These are phyloP conservation scores for Kluyveromyces marxianus DNA, from an alignment of 1,139 yeast species.

Conservation along the genomic window DNA sequence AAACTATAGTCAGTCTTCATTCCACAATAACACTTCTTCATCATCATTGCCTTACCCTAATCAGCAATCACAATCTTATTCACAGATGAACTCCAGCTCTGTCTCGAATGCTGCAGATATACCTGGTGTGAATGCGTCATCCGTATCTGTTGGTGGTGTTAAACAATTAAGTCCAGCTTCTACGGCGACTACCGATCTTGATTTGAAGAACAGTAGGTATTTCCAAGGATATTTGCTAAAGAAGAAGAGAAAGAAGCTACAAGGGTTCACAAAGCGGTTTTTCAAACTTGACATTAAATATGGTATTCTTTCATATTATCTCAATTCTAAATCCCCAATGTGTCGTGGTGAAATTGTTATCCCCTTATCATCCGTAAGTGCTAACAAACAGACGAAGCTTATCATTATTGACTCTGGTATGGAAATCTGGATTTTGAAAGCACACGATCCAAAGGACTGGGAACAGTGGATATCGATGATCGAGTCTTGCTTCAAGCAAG, in stretches of 20 bases:
- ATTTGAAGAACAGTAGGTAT: constrained; percentile 29
- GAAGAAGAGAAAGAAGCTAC: constrained; percentile 71
- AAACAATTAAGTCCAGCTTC: constrained; percentile 2
- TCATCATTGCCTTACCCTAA: not conserved
- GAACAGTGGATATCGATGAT: constrained; percentile 78
- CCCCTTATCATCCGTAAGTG: constrained; percentile 70
- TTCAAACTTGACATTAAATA: constrained; percentile 76
- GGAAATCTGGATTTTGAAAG: constrained; percentile 87
- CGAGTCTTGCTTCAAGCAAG: constrained; percentile 22
- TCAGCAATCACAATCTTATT: not conserved
- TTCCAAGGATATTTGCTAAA: constrained; percentile 73
- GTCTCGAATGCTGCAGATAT: not conserved
- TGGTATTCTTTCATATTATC: constrained; percentile 76
- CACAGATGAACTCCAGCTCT: not conserved
- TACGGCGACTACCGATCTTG: not conserved
- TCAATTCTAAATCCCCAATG: constrained; percentile 59
- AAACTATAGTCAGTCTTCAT: not conserved
- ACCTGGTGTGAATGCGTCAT: too few relatives aligned
- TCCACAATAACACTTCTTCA: not conserved
- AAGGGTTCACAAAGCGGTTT: constrained; percentile 80
- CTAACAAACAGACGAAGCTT: constrained; percentile 58
- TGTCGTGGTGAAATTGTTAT: constrained; percentile 92
- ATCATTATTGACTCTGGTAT: constrained; percentile 89
- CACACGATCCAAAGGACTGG: constrained; percentile 59
- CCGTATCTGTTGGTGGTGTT: not conserved